These are phyloP conservation scores for Paecilomyces fulvus DNA, from an alignment of 2,329 filamentous ascomycete species.

Conservation along the genomic window DNA sequence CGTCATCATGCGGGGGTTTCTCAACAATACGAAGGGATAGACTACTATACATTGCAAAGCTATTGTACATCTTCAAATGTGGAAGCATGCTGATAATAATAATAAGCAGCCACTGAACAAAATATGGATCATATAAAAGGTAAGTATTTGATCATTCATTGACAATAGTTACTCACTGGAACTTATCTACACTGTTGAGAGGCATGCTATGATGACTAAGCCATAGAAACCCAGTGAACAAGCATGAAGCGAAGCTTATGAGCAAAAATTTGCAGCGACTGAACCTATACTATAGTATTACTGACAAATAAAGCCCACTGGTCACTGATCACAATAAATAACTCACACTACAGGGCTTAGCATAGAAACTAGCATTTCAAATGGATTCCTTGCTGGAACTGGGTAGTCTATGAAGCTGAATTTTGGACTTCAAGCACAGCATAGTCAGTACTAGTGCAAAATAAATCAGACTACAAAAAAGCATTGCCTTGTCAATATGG, in stretches of 20 bases:
- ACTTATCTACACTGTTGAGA: no score
- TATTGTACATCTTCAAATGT: neutral
- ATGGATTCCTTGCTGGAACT: no score
- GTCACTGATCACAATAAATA: no score
- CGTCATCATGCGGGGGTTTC: slow-evolving; percentile 21
- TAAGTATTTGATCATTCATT: neutral
- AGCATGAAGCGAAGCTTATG: neutral
- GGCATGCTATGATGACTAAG: neutral
- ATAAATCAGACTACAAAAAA: no score
- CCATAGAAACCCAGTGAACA: neutral
- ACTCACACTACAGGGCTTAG: no score
- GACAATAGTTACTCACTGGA: neutral
- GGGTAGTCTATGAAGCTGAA: no score
- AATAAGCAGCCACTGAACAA: neutral
- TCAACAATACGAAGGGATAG: neutral
- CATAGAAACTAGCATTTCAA: no score
- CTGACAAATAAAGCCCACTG: no score
- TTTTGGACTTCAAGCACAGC: no score
- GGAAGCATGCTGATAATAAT: neutral
- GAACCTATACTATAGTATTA: no score
- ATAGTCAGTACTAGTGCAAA: no score
- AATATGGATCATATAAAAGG: neutral
- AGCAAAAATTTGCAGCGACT: neutral
- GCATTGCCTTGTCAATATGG: no score
- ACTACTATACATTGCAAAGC: neutral